These are phyloP conservation scores for Entoloma clypeatum DNA, from an alignment of 1,284 basidiomycete species.

Conservation along the genomic window DNA sequence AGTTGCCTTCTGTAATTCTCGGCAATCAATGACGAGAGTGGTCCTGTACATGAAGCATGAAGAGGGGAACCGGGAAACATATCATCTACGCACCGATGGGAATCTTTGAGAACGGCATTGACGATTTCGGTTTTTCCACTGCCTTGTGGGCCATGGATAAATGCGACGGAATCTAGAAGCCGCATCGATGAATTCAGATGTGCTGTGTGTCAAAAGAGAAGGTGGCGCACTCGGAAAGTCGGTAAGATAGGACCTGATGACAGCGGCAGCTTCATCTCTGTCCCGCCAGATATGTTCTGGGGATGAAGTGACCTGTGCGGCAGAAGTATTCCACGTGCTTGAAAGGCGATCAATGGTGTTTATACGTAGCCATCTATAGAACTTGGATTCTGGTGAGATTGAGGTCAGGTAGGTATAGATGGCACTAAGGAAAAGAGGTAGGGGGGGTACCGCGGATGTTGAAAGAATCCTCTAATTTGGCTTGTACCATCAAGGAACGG, in stretches of 20 bases:
- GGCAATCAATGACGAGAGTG: slow-evolving; percentile 78
- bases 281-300: slow-evolving; percentile 72
- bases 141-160: slow-evolving; percentile 90
- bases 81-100: slow-evolving; percentile 46
- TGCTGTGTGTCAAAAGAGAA: slow-evolving; percentile 2
- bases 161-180: slow-evolving; percentile 58
- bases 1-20: slow-evolving; percentile 66
- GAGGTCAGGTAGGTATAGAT: background rate
- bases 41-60: slow-evolving; percentile 42
- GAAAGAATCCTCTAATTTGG: slow-evolving; percentile 82
- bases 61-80: background rate
- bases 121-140: slow-evolving; percentile 84
- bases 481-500: slow-evolving; percentile 80
- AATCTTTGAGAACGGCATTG: slow-evolving; percentile 54
- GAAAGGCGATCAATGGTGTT: slow-evolving; percentile 54
- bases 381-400: slow-evolving; percentile 45
- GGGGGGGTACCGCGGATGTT: slow-evolving; percentile 56
- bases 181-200: background rate
- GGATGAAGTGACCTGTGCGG: slow-evolving; percentile 13
- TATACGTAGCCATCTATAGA: slow-evolving; percentile 65
- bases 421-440: slow-evolving; percentile 9
- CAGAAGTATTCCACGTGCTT: slow-evolving; percentile 16
- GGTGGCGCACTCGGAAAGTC: slow-evolving; percentile 65
- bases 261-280: slow-evolving; percentile 69
- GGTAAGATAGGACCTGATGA: slow-evolving; percentile 65